phyloP scores from a whole-genome alignment of 768 basidiomycete genomes.

The Boletus tylopilopsis region DNA sequence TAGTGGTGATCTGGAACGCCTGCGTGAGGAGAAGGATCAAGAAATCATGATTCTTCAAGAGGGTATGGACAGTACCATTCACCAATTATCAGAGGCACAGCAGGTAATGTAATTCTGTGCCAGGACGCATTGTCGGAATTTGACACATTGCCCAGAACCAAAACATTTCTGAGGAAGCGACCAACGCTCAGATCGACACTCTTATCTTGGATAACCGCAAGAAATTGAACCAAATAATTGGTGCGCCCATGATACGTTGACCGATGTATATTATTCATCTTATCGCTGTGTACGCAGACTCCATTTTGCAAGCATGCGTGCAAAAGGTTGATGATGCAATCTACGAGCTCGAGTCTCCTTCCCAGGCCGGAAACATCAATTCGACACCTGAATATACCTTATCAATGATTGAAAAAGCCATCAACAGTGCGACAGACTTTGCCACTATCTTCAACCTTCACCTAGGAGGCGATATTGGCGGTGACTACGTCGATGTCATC shows the following conservation, averaged over 20 bases:
- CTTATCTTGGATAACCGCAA: conserved; percentile 96
- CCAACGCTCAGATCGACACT: conserved; percentile 95
- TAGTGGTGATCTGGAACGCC: conserved; percentile 68
- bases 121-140: too few relatives aligned
- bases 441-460: conserved; percentile 92
- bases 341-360: conserved; percentile 96
- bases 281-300: conserved; percentile 61
- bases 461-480: conserved; percentile 81
- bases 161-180: conserved; percentile 82
- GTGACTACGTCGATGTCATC: conserved; percentile 96
- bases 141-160: conserved; percentile 52
- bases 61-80: conserved; percentile 89
- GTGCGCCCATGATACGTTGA: conserved; percentile 36
- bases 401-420: conserved; percentile 96
- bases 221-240: conserved; percentile 96
- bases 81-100: conserved; percentile 81
- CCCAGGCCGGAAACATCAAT: conserved; percentile 89
- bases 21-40: conserved; percentile 94
- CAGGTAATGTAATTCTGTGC: conserved; percentile 49
- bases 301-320: conserved; percentile 93
- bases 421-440: conserved; percentile 94
- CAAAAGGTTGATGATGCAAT: conserved; percentile 97
- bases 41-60: conserved; percentile 95
- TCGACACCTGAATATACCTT: conserved; percentile 98
- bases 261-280: conserved; percentile 10